phyloP scores from a whole-genome alignment of 371 early-diverging fungal species.

The Mortierella polycephala region DNA sequence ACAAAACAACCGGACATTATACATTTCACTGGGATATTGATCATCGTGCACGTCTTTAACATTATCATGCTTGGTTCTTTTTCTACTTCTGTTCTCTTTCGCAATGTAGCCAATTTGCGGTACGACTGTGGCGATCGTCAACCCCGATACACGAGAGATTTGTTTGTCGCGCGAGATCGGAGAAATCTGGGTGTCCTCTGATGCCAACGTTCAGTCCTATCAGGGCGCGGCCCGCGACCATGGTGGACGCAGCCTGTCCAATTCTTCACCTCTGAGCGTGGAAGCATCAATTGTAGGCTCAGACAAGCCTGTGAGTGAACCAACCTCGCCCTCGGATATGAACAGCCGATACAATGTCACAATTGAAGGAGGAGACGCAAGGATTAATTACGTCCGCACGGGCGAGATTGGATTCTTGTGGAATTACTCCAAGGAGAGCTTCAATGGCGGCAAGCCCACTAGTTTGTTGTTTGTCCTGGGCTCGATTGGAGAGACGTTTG shows the following conservation, averaged over 20 bases:
- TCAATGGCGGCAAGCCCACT: conserved; percentile 61
- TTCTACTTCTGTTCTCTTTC: not conserved
- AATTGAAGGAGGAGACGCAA: conserved; percentile 71
- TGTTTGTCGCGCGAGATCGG: conserved; percentile 81
- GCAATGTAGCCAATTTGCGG: conserved; percentile 52
- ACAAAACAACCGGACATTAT: not conserved
- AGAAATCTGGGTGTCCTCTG: conserved; percentile 88
- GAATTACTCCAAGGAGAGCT: conserved; percentile 57
- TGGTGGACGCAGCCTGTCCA: conserved; percentile 37
- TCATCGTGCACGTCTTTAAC: not conserved
- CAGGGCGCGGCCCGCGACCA: conserved; percentile 52
- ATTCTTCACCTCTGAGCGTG: conserved; percentile 37
- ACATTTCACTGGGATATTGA: not conserved
- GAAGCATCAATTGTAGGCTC: conserved; percentile 23
- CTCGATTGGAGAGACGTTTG: conserved; percentile 73
- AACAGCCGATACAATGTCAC: conserved; percentile 56
- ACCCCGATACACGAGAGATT: conserved; percentile 73
- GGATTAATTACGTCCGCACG: conserved; percentile 79
- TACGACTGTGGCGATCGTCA: conserved; percentile 88
- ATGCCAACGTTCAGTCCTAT: conserved; percentile 66
- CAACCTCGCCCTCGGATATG: conserved; percentile 40
- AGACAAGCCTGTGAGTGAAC: conserved; percentile 16
- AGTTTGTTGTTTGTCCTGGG: conserved; percentile 82
- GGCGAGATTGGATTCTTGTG: conserved; percentile 90
- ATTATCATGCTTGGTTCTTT: not conserved